Evolutionary conservation across 129 eudicot genomes (phyloP), one percentile per base, ranked within the genome.

Genomic region (Flaveria brownii): DNA sequence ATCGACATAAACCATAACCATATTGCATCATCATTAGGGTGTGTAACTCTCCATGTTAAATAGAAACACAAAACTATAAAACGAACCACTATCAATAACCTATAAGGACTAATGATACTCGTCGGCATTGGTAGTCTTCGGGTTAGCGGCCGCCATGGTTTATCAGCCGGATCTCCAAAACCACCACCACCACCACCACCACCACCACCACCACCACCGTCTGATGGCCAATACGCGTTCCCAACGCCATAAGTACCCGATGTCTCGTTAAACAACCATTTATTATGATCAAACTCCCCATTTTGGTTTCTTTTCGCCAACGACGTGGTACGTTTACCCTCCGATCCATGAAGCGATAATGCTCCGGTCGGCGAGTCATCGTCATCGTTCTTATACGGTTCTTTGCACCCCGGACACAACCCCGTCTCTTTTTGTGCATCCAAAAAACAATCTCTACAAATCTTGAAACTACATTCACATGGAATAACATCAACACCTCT

Each of bases 1-100:
- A 93, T 76, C 1, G 98, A 93, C 91, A 93, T 88, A 26, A 87
- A 71, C 96, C 97, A 93, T 6, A 93, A 82, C 98, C 98, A 93
- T 10, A 93, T 51, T 11, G 98, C 98, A 22, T 93, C 97, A 15
- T 72, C 15, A 62, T 90, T 93, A 8, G 98, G 98, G 81, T 93
- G 91, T 9, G 67, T 54, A 26, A 93, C 41, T 71, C 98, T 81
- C 98, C 98, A 93, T 18, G 82, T 55, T 80, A 93, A 84, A 89
- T 85, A 93, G 46, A 90, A 89, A 59, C 80, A 42, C 68, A 88
- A 42, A 20, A 85, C 69, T 2, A 93, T 82, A 10, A 88, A 59
- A 14, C 98, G 91, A 17, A 85, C 64, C 17, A 70, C 80, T 25
- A 90, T 87, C 68, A 93, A 76, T 60, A 88, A 60, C 79, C 97